These are phyloP conservation scores for Datura wrightii DNA, from an alignment of 257 asterid genomes.

Conservation along the genomic window DNA sequence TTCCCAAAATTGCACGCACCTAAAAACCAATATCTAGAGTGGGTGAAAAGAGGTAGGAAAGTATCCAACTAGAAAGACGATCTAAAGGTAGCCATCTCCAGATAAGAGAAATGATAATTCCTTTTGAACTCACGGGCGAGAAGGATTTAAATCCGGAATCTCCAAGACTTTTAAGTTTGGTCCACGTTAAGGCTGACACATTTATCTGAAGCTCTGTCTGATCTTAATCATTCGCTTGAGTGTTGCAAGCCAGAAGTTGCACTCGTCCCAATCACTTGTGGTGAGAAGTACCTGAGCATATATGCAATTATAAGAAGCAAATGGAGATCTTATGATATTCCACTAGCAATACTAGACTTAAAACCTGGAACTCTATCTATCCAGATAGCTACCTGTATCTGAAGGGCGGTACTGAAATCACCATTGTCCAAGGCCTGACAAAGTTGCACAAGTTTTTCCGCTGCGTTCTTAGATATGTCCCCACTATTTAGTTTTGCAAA, in stretches of 20 bases:
- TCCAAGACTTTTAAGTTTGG: background rate
- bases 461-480: slow-evolving; percentile 90
- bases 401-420: slow-evolving; percentile 81
- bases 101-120: background rate
- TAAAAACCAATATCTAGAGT: slow-evolving; percentile 29
- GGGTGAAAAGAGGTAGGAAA: slow-evolving; percentile 31
- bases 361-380: background rate
- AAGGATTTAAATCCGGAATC: slow-evolving; percentile 7
- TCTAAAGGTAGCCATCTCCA: slow-evolving; percentile 23
- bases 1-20: slow-evolving; percentile 30
- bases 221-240: slow-evolving; percentile 92
- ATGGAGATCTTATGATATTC: slow-evolving; percentile 12
- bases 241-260: slow-evolving; percentile 91
- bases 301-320: slow-evolving; percentile 22
- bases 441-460: slow-evolving; percentile 87
- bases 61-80: slow-evolving; percentile 26
- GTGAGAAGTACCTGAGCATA: slow-evolving; percentile 75
- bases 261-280: slow-evolving; percentile 98
- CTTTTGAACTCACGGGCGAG: slow-evolving; percentile 6
- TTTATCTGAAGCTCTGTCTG: slow-evolving; percentile 78
- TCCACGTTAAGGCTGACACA: background rate
- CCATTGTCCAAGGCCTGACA: slow-evolving; percentile 90
- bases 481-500: slow-evolving; percentile 82
- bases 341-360: background rate
- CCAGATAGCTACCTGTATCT: slow-evolving; percentile 71